phyloP scores from a whole-genome alignment of 2,329 filamentous ascomycete genomes.

The Orbilia oligospora region DNA sequence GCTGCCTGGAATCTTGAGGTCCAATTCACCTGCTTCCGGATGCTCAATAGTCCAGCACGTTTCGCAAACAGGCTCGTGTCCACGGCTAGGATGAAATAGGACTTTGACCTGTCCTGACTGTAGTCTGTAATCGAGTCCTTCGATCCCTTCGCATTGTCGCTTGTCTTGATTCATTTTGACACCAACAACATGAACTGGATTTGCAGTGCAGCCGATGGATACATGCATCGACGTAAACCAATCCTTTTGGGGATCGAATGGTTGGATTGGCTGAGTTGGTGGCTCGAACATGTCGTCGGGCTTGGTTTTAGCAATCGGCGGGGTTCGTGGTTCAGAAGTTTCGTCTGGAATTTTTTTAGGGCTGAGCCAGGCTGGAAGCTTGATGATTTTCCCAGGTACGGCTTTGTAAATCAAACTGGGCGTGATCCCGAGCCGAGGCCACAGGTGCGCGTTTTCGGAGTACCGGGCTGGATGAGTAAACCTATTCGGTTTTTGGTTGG shows the following conservation, averaged over 20 bases:
- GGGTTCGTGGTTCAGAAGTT: neutral
- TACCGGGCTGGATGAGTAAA: neutral
- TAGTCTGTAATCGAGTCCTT: conserved; percentile 24
- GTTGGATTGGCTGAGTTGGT: conserved; percentile 16
- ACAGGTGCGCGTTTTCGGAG: no score
- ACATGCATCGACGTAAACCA: conserved; percentile 42
- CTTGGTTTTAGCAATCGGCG: neutral
- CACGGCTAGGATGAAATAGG: conserved; percentile 18
- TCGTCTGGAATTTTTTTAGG: neutral
- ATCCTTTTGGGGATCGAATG: conserved; percentile 27
- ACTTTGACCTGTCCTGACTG: conserved; percentile 34
- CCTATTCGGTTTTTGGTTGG: neutral
- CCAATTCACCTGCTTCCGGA: neutral
- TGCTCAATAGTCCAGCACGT: conserved; percentile 17
- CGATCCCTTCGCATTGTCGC: conserved; percentile 32
- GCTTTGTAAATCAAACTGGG: neutral
- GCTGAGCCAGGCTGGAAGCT: neutral
- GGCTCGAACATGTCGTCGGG: neutral
- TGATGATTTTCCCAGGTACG: neutral
- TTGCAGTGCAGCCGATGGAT: conserved; percentile 25
- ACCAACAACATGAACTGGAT: conserved; percentile 30
- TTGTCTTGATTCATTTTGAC: conserved; percentile 19
- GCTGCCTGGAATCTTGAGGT: conserved; percentile 13
- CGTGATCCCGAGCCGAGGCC: neutral
- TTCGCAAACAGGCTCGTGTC: conserved; percentile 35